A percentile compares a stretch with the other conserved stretches of the same genome.
These are phyloP conservation scores for Haemoproteus tartakovskyi DNA, from an alignment of 169 alveolate genomes.

Conservation along the genomic window DNA sequence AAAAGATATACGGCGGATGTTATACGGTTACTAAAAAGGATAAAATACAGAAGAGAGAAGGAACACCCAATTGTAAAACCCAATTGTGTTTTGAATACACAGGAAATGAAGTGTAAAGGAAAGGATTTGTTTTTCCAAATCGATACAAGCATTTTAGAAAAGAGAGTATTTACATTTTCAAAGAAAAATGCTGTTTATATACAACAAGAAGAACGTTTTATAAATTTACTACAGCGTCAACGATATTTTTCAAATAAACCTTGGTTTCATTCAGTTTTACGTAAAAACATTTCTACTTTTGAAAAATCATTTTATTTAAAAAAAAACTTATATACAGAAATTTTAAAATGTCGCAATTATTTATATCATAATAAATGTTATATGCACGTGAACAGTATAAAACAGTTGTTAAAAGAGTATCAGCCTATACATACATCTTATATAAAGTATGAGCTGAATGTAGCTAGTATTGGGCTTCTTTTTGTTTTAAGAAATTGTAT, in stretches of 20 bases:
- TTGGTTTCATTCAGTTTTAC: constrained; percentile 35
- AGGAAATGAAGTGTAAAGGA: neutral
- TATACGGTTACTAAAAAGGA: constrained; percentile 3
- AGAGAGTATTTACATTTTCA: constrained; percentile 13
- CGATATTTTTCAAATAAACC: constrained; percentile 25
- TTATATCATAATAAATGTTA: constrained; percentile 33
- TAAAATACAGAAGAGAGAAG: neutral
- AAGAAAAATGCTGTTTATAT: constrained; percentile 5
- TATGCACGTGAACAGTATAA: constrained; percentile 25
- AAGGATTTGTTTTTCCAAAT: constrained; percentile 16
- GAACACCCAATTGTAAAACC: no score
- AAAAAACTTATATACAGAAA: constrained; percentile 7
- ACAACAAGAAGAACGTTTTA: constrained; percentile 22
- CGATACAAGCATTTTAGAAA: constrained; percentile 11
- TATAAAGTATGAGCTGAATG: constrained; percentile 11
- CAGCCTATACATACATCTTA: constrained; percentile 39
- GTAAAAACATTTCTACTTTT: constrained; percentile 10
- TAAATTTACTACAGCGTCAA: constrained; percentile 25
- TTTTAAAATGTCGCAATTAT: constrained; percentile 24
- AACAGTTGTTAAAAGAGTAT: constrained; percentile 37
- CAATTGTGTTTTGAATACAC: no score
- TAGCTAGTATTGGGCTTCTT: constrained; percentile 32
- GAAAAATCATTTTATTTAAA: constrained; percentile 26
- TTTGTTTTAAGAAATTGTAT: constrained; percentile 55
- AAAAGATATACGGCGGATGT: no score